A percentile compares a stretch with the other conserved stretches of the same genome.
These are phyloP conservation scores for Elaeis oleifera DNA, from an alignment of 202 grass and related monocot species.

Conservation along the genomic window DNA sequence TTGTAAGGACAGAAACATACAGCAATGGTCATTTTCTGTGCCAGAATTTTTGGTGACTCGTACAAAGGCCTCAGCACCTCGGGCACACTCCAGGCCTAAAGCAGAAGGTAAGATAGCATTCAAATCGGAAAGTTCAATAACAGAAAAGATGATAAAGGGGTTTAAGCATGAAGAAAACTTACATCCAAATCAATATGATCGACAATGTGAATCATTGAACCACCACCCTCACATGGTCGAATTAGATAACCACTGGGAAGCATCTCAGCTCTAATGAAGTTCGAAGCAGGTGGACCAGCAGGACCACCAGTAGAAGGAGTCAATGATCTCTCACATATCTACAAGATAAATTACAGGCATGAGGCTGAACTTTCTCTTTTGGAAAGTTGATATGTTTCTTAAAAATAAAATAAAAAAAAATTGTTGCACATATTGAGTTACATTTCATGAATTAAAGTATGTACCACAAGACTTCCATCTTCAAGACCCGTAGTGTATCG, in stretches of 20 bases:
- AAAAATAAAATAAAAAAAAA: no score
- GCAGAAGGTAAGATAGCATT: background rate
- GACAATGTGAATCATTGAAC: slow-evolving; percentile 96
- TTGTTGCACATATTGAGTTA: no score
- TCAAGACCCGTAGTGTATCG: slow-evolving; percentile 92
- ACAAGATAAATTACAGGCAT: slow-evolving; percentile 9
- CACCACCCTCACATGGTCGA: slow-evolving; percentile 84
- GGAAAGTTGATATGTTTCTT: background rate
- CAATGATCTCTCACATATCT: slow-evolving; percentile 97
- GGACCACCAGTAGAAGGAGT: slow-evolving; percentile 74
- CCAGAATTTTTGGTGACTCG: slow-evolving; percentile 84
- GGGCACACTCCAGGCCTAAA: slow-evolving; percentile 87
- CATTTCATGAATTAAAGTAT: background rate
- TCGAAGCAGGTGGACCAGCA: slow-evolving; percentile 51
- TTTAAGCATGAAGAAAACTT: slow-evolving; percentile 15
- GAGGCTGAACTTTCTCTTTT: background rate
- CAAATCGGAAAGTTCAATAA: slow-evolving; percentile 1
- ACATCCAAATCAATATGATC: slow-evolving; percentile 96
- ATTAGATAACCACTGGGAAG: slow-evolving; percentile 84
- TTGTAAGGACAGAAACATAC: slow-evolving; percentile 32
- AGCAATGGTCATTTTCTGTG: slow-evolving; percentile 88
- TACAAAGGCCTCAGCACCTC: slow-evolving; percentile 92
- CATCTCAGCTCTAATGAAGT: slow-evolving; percentile 88
- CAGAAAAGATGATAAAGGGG: background rate
- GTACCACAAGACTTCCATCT: slow-evolving; percentile 98